Conservation (phyloP, 495 filamentous ascomycete genomes). For the Penicillium argentinense region DNA sequence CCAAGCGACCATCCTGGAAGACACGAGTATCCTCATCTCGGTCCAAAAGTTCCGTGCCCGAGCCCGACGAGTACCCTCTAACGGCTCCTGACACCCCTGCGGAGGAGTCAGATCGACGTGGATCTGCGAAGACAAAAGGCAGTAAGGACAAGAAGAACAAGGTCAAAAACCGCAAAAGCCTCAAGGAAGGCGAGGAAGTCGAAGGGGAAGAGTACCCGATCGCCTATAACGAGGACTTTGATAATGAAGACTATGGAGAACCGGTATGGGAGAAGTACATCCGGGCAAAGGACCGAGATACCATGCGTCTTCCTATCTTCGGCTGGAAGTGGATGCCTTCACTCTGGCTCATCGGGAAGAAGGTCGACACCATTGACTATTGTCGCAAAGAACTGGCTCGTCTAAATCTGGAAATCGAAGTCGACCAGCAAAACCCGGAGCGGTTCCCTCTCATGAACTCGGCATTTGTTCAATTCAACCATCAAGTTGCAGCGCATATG, state of each 20-base stretch:
- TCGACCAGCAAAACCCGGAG: conserved; percentile 84
- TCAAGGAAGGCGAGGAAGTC: conserved; percentile 36
- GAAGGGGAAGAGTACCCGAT: conserved; percentile 63
- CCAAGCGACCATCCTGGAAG: conserved; percentile 50
- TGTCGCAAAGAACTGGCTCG: conserved; percentile 86
- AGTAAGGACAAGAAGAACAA: conserved; percentile 18
- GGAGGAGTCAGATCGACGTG: conserved; percentile 13
- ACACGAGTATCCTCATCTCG: conserved; percentile 28
- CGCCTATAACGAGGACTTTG: conserved; percentile 66
- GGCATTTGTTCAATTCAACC: conserved; percentile 98
- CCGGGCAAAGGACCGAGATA: conserved; percentile 77
- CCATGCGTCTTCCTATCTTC: conserved; percentile 78
- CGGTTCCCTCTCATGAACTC: conserved; percentile 94
- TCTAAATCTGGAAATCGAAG: conserved; percentile 89
- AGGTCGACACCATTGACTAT: conserved; percentile 93
- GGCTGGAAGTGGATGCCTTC: conserved; percentile 79
- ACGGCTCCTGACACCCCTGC: conserved; percentile 34
- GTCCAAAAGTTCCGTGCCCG: conserved; percentile 26
- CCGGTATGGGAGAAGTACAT: conserved; percentile 83
- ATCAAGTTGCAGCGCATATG: conserved; percentile 97
- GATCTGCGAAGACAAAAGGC: conserved; percentile 19
- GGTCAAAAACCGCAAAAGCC: conserved; percentile 14
- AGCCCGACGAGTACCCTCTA: conserved; percentile 41
- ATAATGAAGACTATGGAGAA: conserved; percentile 62
- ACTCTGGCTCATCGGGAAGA: conserved; percentile 78